Percentiles rank a stretch among this genome's conserved stretches.
phyloP scores from a whole-genome alignment of 768 basidiomycete species.

The Kwoniella mangroviensis region DNA sequence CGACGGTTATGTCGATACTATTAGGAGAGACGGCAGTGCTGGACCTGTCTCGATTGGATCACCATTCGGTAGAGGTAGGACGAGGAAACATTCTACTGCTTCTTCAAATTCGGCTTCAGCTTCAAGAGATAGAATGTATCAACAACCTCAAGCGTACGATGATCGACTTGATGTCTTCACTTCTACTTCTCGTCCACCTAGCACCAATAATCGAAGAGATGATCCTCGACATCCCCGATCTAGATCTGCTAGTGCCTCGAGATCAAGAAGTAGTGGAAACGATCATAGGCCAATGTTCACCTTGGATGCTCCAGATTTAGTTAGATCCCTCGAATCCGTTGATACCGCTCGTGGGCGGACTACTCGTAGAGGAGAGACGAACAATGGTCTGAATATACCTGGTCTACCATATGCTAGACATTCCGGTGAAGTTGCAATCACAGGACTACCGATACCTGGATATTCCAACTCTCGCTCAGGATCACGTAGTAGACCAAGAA shows the following conservation, averaged over 20 bases:
- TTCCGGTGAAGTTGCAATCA: conserved; percentile 12
- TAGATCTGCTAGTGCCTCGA: conserved; percentile 28
- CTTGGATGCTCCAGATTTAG: conserved; percentile 25
- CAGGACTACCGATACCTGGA: conserved; percentile 20
- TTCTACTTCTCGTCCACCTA: conserved; percentile 1
- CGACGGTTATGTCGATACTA: conserved; percentile 18
- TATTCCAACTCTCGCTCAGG: conserved; percentile 15
- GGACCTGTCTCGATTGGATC: conserved; percentile 28
- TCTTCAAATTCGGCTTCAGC: conserved; percentile 3
- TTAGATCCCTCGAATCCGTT: conserved; percentile 14
- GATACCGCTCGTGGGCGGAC: conserved; percentile 13
- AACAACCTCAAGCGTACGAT: not conserved
- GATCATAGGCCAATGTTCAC: conserved; percentile 26
- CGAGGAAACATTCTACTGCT: conserved; percentile 11
- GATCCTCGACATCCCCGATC: conserved; percentile 25
- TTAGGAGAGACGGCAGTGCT: conserved; percentile 11
- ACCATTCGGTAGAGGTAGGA: conserved; percentile 11
- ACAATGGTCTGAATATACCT: not conserved
- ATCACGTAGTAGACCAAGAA: conserved; percentile 10
- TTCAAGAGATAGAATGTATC: conserved; percentile 12
- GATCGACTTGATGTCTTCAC: conserved; percentile 12
- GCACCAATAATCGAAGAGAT: not conserved
- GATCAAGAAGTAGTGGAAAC: conserved; percentile 26
- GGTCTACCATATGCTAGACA: conserved; percentile 19
- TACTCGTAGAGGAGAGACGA: conserved; percentile 9